Conservation (phyloP, 768 basidiomycete genomes). For the Mrakia hoshinonis region DNA sequence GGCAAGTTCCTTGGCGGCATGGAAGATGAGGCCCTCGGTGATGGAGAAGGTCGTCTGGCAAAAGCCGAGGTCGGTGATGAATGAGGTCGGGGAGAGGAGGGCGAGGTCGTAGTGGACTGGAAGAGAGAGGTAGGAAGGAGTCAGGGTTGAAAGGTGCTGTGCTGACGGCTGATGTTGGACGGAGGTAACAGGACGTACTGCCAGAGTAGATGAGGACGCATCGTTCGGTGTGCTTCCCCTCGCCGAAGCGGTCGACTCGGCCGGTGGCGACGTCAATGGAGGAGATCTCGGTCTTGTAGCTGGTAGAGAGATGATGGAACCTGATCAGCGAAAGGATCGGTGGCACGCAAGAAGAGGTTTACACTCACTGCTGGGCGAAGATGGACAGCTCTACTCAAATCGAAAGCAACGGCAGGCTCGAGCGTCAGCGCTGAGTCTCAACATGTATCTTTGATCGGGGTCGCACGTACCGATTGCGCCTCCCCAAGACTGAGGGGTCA, state of each 20-base stretch:
- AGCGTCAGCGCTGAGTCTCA: not conserved
- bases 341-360: not conserved
- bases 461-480: slow-evolving; percentile 68
- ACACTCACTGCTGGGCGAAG: slow-evolving; percentile 56
- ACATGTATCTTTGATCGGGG: not conserved
- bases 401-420: not conserved
- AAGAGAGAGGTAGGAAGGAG: not conserved
- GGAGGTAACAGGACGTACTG: too few species aligned
- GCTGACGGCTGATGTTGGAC: too few species aligned
- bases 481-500: slow-evolving; percentile 76
- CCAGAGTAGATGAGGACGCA: slow-evolving; percentile 85
- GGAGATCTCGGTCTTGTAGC: slow-evolving; percentile 72
- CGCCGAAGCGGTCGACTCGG: slow-evolving; percentile 70
- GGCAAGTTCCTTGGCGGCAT: slow-evolving; percentile 57
- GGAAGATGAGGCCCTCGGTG: slow-evolving; percentile 37
- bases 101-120: slow-evolving; percentile 74
- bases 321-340: not conserved
- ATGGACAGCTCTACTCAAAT: slow-evolving; percentile 53
- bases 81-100: slow-evolving; percentile 62
- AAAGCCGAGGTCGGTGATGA: slow-evolving; percentile 57
- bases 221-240: slow-evolving; percentile 45
- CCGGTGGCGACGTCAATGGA: slow-evolving; percentile 89
- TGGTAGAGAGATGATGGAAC: slow-evolving; percentile 17
- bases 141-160: too few species aligned
- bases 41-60: slow-evolving; percentile 77